Conservation (phyloP, 1,139 yeast genomes). For the Yamadazyma oceani region DNA sequence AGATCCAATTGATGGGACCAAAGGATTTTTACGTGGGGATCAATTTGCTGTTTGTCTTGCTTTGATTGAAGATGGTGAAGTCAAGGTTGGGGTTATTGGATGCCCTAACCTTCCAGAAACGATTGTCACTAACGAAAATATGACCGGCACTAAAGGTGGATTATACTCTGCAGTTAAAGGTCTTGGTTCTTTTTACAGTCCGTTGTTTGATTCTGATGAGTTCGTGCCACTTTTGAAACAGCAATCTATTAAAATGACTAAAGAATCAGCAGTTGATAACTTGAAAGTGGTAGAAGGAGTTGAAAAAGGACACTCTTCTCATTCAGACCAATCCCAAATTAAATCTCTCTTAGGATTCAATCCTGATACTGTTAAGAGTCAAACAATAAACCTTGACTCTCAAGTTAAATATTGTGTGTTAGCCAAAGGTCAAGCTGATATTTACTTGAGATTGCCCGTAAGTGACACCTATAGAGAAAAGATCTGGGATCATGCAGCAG, state of each 20-base stretch:
- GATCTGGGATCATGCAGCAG: constrained; percentile 99
- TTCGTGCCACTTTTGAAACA: constrained; percentile 39
- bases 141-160: constrained; percentile 55
- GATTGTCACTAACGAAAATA: constrained; percentile 38
- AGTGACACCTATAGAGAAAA: constrained; percentile 79
- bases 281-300: constrained; percentile 90
- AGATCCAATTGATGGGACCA: constrained; percentile 98
- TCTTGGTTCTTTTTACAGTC: constrained; percentile 66
- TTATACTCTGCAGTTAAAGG: constrained; percentile 76
- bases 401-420: constrained; percentile 94
- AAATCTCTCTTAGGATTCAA: constrained; percentile 57
- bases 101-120: constrained; percentile 83
- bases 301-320: constrained; percentile 95
- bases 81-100: constrained; percentile 89
- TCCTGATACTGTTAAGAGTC: constrained; percentile 42
- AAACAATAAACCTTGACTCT: constrained; percentile 77
- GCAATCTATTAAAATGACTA: constrained; percentile 43
- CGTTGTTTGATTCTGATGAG: constrained; percentile 33
- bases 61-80: constrained; percentile 79
- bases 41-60: constrained; percentile 97
- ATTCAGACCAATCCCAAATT: constrained; percentile 78
- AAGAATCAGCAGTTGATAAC: constrained; percentile 38
- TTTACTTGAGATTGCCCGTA: constrained; percentile 85
- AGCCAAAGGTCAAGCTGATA: constrained; percentile 89
- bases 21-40: constrained; percentile 92